Evolutionary conservation across 306 rosid species (phyloP).

Genomic region (Castanea sativa): DNA sequence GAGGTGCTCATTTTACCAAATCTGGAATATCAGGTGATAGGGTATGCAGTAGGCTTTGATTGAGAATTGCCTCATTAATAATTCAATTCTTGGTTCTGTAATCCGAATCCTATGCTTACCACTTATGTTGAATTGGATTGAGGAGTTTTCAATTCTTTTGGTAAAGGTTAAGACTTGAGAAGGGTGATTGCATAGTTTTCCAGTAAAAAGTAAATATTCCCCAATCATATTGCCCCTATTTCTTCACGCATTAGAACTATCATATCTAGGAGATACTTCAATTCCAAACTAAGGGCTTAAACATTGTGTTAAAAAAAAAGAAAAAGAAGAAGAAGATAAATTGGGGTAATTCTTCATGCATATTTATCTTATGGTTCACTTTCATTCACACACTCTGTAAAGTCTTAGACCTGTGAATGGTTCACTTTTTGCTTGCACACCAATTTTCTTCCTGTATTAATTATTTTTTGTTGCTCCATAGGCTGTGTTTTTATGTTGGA

Average conservation of each 20-base stretch:
- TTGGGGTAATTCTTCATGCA: not conserved
- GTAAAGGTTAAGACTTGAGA: not conserved
- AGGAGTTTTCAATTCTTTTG: not conserved
- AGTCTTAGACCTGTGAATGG: no score
- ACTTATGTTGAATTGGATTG: not conserved
- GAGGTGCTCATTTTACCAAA: not conserved
- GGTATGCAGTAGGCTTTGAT: no score
- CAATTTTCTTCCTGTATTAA: not conserved
- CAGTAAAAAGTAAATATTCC: not conserved
- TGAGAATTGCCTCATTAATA: not conserved
- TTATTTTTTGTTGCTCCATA: not conserved
- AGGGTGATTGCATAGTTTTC: not conserved
- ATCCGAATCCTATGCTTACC: not conserved
- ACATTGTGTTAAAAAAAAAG: not conserved
- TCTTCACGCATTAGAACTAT: not conserved
- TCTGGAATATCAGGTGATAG: not conserved
- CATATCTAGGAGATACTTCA: not conserved
- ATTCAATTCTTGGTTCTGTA: not conserved
- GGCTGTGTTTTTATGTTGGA: constrained; percentile 9
- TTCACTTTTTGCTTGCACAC: not conserved
- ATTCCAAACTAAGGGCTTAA: not conserved
- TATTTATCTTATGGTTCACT: not conserved
- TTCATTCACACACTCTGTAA: not conserved
- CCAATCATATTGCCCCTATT: not conserved
- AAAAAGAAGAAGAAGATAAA: not conserved